phyloP scores from a whole-genome alignment of 148 eudicot genomes.

The Spergularia marina region DNA sequence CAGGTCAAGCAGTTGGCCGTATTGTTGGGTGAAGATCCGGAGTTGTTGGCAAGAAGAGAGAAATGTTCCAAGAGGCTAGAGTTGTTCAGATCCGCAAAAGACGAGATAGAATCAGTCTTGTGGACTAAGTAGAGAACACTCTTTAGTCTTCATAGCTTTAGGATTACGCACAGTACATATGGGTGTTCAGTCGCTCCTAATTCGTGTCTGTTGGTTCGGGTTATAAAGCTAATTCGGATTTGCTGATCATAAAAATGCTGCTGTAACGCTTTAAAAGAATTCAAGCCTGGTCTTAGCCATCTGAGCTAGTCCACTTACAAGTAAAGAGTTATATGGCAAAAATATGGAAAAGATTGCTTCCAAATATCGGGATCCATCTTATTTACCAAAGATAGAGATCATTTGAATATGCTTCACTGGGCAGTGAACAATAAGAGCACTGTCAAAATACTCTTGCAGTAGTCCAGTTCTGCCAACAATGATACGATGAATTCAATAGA shows the following conservation, averaged over 20 bases:
- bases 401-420: too few relatives aligned
- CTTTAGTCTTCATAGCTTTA: neutral
- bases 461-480: neutral
- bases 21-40: slow-evolving; percentile 50
- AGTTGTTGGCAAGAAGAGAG: slow-evolving; percentile 46
- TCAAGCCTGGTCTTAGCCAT: too few relatives aligned
- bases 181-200: slow-evolving; percentile 1
- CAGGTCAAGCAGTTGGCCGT: slow-evolving; percentile 45
- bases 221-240: neutral
- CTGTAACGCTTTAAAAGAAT: too few relatives aligned
- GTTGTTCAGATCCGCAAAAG: slow-evolving; percentile 51
- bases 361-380: too few relatives aligned
- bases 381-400: too few relatives aligned
- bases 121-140: slow-evolving; percentile 28
- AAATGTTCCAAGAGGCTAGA: slow-evolving; percentile 48
- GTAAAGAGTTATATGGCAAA: too few relatives aligned
- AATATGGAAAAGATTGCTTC: too few relatives aligned
- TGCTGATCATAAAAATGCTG: neutral
- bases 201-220: neutral
- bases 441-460: neutral
- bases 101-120: slow-evolving; percentile 49
- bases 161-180: slow-evolving; percentile 8
- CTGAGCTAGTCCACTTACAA: too few relatives aligned
- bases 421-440: too few relatives aligned
- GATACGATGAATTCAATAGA: neutral